Evolutionary conservation across 345 rosid genomes (phyloP).

Genomic region (Brassica juncea): DNA sequence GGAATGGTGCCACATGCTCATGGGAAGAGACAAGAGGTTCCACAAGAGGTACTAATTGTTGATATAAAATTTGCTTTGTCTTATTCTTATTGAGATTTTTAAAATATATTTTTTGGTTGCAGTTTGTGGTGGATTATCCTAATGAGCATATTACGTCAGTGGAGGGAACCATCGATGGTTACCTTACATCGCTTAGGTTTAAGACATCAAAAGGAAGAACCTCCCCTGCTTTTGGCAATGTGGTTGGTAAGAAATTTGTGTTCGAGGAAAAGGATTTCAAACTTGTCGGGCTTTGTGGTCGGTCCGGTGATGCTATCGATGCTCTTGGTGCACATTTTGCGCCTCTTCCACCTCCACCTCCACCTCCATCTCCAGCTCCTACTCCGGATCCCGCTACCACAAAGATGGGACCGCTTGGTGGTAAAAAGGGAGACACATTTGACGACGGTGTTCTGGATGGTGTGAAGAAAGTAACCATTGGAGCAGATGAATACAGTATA

Average conservation of each 20-base stretch:
- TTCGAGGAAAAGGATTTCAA: slow-evolving; percentile 13
- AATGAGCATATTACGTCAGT: slow-evolving; percentile 33
- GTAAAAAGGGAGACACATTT: slow-evolving; percentile 24
- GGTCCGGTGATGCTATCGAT: slow-evolving; percentile 22
- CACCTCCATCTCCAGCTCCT: background rate
- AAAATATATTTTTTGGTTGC: background rate
- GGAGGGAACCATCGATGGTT: slow-evolving; percentile 29
- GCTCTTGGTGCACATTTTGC: slow-evolving; percentile 30
- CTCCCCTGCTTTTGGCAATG: slow-evolving; percentile 28
- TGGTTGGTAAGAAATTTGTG: slow-evolving; percentile 33
- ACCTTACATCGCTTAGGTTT: slow-evolving; percentile 20
- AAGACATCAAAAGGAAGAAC: slow-evolving; percentile 34
- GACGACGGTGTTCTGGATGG: slow-evolving; percentile 32
- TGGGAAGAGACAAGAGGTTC: slow-evolving; percentile 18
- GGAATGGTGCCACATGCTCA: slow-evolving; percentile 29
- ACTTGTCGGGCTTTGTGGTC: slow-evolving; percentile 35
- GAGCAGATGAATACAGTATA: slow-evolving; percentile 6
- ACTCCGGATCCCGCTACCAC: background rate
- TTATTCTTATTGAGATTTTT: background rate
- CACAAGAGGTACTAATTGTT: slow-evolving; percentile 24
- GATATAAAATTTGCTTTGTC: background rate
- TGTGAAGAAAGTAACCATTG: slow-evolving; percentile 25
- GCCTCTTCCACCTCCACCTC: background rate
- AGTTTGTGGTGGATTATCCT: slow-evolving; percentile 37
- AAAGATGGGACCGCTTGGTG: slow-evolving; percentile 25